Base-by-base conservation (phyloP, 805 yeast genomes). In the Barnettozyma sp. region DNA sequence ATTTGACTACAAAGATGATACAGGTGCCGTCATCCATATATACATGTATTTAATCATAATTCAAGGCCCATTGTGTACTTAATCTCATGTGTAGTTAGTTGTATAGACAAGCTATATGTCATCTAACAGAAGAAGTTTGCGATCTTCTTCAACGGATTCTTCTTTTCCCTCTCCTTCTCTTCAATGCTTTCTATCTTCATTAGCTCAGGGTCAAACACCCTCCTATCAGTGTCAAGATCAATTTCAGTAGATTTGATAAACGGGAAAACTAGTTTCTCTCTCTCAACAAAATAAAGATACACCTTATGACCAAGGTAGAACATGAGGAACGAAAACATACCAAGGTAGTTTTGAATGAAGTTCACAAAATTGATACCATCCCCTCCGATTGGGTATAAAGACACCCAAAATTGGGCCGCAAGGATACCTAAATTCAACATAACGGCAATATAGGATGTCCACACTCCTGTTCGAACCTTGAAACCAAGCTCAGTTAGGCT, bases 321-420 rank as follows among this genome's bases (percentile, higher is more conserved):
- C 17, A 11, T 55, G 65, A 5, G 59, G 7, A 26, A 69, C 57
- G 25, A 70, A 66, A 17, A 56, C 58, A 59, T 60, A 27, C 80
- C 78, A 33, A 78, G 56, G 52, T 75, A 77, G 35, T 63, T 59
- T 56, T 66, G 60, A 65, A 77, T 76, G 58, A 78, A 78, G 35
- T 54, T 56, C 22, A 54, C 47, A 36, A 62, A 64, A 40, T 60
- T 56, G 3, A 62, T 56, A 27, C 50, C 53, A 48, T 45, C 54
- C 17, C 60, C 60, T 2, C 70, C 76, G 34, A 78, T 56, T 33
- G 85, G 82, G 51, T 65, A 76, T 34, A 77, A 55, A 7, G 82
- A 79, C 33, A 77, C 70, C 78, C 82, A 78, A 55, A 78, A 75
- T 52, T 76, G 82, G 3, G 77, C 80, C 34, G 70, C 56, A 18